Evolutionary conservation across 768 basidiomycete genomes (phyloP).

Genomic region (Phylloporus sp.): DNA sequence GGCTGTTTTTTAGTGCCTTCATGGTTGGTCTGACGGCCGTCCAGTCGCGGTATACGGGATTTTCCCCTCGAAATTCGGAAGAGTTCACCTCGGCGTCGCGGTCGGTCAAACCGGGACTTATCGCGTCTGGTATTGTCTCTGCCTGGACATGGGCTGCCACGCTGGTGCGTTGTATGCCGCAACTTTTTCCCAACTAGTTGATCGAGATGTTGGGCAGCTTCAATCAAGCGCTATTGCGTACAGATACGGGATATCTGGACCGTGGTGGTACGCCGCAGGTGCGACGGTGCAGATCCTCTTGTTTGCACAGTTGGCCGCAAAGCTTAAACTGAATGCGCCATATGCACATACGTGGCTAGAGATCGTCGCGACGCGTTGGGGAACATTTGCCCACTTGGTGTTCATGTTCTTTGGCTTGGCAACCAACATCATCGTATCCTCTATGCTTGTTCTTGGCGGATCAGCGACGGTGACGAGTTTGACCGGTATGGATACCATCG

Average conservation of each 20-base stretch:
- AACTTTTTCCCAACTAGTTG: neutral
- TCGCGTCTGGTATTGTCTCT: constrained; percentile 88
- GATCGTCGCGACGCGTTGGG: constrained; percentile 81
- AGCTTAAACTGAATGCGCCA: constrained; percentile 88
- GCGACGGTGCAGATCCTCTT: constrained; percentile 85
- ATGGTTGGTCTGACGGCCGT: constrained; percentile 77
- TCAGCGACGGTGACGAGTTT: constrained; percentile 85
- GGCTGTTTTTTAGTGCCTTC: constrained; percentile 80
- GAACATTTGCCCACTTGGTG: constrained; percentile 68
- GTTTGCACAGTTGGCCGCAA: constrained; percentile 89
- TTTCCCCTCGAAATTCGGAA: constrained; percentile 75
- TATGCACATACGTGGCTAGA: constrained; percentile 86
- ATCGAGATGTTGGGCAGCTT: constrained; percentile 37
- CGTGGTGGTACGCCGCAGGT: constrained; percentile 92
- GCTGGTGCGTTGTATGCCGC: constrained; percentile 37
- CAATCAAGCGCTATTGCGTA: constrained; percentile 85
- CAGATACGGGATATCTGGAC: constrained; percentile 79
- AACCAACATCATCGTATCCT: constrained; percentile 90
- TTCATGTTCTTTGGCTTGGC: constrained; percentile 94
- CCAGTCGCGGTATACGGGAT: constrained; percentile 80
- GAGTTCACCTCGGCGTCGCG: constrained; percentile 82
- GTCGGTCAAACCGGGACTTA: constrained; percentile 85
- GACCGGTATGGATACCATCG: constrained; percentile 88
- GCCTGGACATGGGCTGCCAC: constrained; percentile 93
- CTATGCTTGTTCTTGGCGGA: constrained; percentile 75